Conservation (phyloP, 139 green algal genomes). For the Volvox africanus region DNA sequence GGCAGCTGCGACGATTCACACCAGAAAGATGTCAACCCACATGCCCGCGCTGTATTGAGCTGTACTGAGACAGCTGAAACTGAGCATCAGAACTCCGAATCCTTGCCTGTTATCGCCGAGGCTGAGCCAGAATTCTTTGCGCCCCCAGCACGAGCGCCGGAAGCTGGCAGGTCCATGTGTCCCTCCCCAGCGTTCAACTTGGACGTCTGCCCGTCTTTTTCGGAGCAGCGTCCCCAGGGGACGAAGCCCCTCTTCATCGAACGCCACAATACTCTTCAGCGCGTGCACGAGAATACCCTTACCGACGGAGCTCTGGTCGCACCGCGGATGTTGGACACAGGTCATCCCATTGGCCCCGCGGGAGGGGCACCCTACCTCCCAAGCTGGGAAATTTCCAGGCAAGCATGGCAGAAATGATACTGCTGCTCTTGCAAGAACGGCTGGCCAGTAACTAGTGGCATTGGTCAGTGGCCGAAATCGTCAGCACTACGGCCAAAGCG, state of each 20-base stretch:
- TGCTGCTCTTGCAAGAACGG: too few species aligned
- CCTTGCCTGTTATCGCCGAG: neutral
- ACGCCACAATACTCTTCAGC: neutral
- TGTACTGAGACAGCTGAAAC: neutral
- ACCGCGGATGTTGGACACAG: too few species aligned
- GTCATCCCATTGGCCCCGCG: too few species aligned
- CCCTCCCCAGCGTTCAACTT: neutral
- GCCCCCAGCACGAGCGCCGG: neutral
- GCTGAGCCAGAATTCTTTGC: neutral
- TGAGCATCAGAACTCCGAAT: neutral
- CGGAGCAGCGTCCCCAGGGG: neutral
- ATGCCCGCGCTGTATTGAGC: neutral
- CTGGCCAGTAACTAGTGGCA: too few species aligned
- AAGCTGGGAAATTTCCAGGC: conserved; percentile 5
- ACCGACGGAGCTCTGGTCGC: neutral
- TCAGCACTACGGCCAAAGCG: too few species aligned
- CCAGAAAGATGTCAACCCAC: neutral
- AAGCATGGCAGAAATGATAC: neutral
- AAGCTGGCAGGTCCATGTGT: neutral
- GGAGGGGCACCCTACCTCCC: neutral
- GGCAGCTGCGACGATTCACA: neutral
- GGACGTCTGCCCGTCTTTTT: conserved; percentile 5
- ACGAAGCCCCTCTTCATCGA: conserved; percentile 4
- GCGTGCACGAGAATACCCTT: neutral
- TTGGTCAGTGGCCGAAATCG: too few species aligned